Evolutionary conservation across 352 stramenopile species (phyloP).

Genomic region (Elongisporangium undulatum): DNA sequence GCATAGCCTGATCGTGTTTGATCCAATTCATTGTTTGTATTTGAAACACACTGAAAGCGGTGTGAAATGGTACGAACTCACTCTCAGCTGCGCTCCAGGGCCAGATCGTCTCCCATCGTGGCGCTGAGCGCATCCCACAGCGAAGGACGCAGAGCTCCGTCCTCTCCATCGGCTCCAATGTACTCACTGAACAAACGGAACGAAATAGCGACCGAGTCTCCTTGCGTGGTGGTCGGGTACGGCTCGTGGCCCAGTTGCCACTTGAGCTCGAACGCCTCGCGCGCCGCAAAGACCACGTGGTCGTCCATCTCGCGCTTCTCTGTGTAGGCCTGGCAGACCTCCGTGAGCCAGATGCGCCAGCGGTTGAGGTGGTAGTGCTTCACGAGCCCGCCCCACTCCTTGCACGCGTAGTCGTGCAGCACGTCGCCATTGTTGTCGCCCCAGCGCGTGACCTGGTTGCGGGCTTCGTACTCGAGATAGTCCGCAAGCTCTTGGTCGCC

Average conservation of each 20-base stretch:
- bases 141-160: background rate
- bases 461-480: conserved; percentile 82
- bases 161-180: conserved; percentile 15
- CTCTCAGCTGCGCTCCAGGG: background rate
- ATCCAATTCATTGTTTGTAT: background rate
- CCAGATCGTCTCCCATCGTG: background rate
- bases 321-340: conserved; percentile 65
- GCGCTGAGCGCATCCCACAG: background rate
- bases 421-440: conserved; percentile 71
- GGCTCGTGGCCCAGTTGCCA: conserved; percentile 59
- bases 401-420: conserved; percentile 72
- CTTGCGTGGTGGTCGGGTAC: conserved; percentile 40
- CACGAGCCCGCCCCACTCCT: conserved; percentile 72
- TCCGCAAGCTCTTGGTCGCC: conserved; percentile 22
- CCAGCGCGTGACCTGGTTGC: conserved; percentile 79
- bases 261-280: conserved; percentile 65
- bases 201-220: conserved; percentile 46
- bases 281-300: conserved; percentile 30
- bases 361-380: conserved; percentile 62
- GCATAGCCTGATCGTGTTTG: too few species aligned
- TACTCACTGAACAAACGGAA: conserved; percentile 55
- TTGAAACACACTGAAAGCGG: background rate
- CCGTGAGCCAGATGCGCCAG: conserved; percentile 68
- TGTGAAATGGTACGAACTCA: background rate
- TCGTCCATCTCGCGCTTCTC: conserved; percentile 54